phyloP scores from a whole-genome alignment of 768 basidiomycete genomes.

The Podaxis mareebaensis region DNA sequence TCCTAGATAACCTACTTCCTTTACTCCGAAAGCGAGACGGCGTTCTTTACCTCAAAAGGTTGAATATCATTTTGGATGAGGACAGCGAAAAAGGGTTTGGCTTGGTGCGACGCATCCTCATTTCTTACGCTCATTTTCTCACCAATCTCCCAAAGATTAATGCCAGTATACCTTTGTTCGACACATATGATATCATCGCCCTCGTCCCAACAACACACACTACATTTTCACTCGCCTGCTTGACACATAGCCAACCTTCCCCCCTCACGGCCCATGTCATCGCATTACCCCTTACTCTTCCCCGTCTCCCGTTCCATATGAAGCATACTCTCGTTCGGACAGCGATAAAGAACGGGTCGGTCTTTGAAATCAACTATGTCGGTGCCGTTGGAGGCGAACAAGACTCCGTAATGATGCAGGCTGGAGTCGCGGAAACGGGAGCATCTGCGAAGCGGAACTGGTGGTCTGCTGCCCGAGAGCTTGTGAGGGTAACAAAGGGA shows the following conservation, averaged over 20 bases:
- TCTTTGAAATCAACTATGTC: slow-evolving; percentile 80
- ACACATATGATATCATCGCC: slow-evolving; percentile 75
- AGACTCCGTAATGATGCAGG: slow-evolving; percentile 42
- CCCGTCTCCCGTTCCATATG: slow-evolving; percentile 77
- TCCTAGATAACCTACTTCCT: slow-evolving; percentile 57
- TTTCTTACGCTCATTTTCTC: neutral
- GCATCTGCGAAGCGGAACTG: slow-evolving; percentile 69
- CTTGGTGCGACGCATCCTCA: slow-evolving; percentile 45
- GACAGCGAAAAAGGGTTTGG: slow-evolving; percentile 88
- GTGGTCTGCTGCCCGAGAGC: slow-evolving; percentile 80
- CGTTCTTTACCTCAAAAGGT: slow-evolving; percentile 67
- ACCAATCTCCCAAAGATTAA: slow-evolving; percentile 52
- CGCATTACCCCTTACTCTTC: slow-evolving; percentile 72
- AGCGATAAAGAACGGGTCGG: slow-evolving; percentile 78
- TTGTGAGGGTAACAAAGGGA: slow-evolving; percentile 79
- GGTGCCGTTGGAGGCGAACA: slow-evolving; percentile 70
- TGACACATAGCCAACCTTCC: slow-evolving; percentile 77
- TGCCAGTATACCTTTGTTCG: slow-evolving; percentile 61
- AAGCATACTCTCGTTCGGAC: slow-evolving; percentile 83
- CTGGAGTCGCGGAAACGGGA: slow-evolving; percentile 54
- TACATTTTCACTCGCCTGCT: slow-evolving; percentile 77
- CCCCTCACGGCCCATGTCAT: slow-evolving; percentile 81
- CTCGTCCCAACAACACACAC: slow-evolving; percentile 71
- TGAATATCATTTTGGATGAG: slow-evolving; percentile 81
- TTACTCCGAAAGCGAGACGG: slow-evolving; percentile 60